Evolutionary conservation across 2,329 filamentous ascomycete genomes (phyloP), one percentile per base, ranked within the genome.

Genomic region (Venturia aucupariae): DNA sequence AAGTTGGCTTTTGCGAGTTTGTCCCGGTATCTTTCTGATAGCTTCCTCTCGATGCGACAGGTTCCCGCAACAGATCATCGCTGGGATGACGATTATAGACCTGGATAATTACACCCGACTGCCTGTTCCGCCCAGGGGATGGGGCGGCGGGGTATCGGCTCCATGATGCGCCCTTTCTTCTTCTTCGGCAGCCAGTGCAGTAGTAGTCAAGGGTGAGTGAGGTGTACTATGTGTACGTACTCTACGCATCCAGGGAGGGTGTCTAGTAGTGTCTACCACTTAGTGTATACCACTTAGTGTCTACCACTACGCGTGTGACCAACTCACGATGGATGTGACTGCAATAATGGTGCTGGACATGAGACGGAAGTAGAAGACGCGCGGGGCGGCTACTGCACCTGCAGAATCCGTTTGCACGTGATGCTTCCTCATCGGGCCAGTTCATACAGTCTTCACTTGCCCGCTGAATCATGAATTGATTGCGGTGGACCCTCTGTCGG

Each of bases 361-460:
- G n/a, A n/a, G n/a, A n/a, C n/a, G n/a, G n/a, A n/a, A n/a, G n/a
- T n/a, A n/a, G n/a, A n/a, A n/a, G n/a, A n/a, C n/a, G n/a, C n/a
- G n/a, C n/a, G n/a, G n/a, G n/a, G n/a, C n/a, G n/a, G n/a, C n/a
- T n/a, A n/a, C n/a, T n/a, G n/a, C n/a, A n/a, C n/a, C n/a, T n/a
- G n/a, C n/a, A n/a, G n/a, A n/a, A n/a, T n/a, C n/a, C n/a, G n/a
- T n/a, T n/a, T n/a, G n/a, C n/a, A n/a, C n/a, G n/a, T n/a, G n/a
- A n/a, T n/a, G n/a, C n/a, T n/a, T n/a, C n/a, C n/a, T n/a, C n/a
- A n/a, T n/a, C n/a, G n/a, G n/a, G n/a, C n/a, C n/a, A n/a, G n/a
- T n/a, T n/a, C n/a, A n/a, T n/a, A n/a, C n/a, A n/a, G n/a, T 72
- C 72, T 68, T 30, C 69, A 69, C 71, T 71, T 71, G 64, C 55